Conservation (phyloP, 352 stramenopile species). For the Phytophthora rubi region DNA sequence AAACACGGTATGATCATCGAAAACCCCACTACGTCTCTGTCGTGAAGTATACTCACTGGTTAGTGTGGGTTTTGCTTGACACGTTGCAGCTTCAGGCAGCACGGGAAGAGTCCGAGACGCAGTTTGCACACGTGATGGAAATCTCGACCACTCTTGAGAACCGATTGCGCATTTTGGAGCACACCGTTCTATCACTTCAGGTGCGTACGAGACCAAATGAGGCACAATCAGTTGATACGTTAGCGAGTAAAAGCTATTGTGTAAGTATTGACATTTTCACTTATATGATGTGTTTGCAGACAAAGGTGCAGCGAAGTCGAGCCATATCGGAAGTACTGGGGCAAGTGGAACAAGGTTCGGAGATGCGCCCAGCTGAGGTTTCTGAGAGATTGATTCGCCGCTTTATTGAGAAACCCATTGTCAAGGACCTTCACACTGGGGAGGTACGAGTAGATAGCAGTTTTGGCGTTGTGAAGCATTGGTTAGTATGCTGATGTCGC, state of each 20-base stretch:
- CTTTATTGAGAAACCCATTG: not conserved
- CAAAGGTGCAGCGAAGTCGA: conserved; percentile 34
- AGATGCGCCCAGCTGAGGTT: conserved; percentile 8
- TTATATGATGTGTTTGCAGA: conserved; percentile 12
- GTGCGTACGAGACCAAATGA: not conserved
- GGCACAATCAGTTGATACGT: not conserved
- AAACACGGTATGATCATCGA: conserved; percentile 15
- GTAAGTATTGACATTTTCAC: not conserved
- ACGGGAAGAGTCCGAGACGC: conserved; percentile 22
- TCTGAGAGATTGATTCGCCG: not conserved
- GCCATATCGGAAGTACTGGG: conserved; percentile 28
- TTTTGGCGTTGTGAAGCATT: too few species aligned
- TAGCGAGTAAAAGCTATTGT: not conserved
- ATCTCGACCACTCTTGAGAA: conserved; percentile 34
- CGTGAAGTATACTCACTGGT: not conserved
- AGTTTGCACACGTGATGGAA: conserved; percentile 26
- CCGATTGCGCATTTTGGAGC: conserved; percentile 33
- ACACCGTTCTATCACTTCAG: conserved; percentile 35
- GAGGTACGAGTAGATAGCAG: conserved; percentile 10
- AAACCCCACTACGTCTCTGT: not conserved
- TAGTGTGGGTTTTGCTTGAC: not conserved
- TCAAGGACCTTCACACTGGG: not conserved
- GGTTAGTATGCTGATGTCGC: too few species aligned
- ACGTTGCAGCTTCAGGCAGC: conserved; percentile 24
- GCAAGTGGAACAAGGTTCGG: conserved; percentile 2